A percentile compares a stretch with the other conserved stretches of the same genome.
Evolutionary conservation across 108 stramenopile species (phyloP).

Genomic region (Cyclostephanos invisitatus): DNA sequence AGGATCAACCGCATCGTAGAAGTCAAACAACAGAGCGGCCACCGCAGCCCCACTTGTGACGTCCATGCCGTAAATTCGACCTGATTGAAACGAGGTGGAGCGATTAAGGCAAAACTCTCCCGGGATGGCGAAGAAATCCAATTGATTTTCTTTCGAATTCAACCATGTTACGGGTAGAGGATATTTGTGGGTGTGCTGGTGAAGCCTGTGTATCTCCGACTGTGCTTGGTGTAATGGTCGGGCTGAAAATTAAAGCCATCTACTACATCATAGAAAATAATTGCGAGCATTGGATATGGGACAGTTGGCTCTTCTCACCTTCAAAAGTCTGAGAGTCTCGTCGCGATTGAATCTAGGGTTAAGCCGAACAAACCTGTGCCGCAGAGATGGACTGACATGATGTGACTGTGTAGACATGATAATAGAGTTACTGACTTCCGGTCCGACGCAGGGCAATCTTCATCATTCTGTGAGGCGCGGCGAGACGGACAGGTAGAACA

Average conservation of each 20-base stretch:
- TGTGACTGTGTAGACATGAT: conserved; percentile 4
- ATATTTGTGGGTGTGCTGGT: conserved; percentile 12
- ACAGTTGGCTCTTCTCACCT: conserved; percentile 19
- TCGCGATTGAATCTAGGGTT: conserved; percentile 67
- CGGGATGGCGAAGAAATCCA: conserved; percentile 76
- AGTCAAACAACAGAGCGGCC: conserved; percentile 60
- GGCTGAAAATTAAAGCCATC: background rate
- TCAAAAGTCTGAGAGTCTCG: conserved; percentile 53
- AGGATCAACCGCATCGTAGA: conserved; percentile 31
- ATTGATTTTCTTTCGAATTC: conserved; percentile 7
- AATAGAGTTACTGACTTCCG: no score
- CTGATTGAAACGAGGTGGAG: conserved; percentile 64
- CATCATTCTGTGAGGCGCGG: no score
- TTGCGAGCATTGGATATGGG: background rate
- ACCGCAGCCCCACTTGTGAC: conserved; percentile 87
- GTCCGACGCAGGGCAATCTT: no score
- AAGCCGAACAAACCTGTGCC: conserved; percentile 55
- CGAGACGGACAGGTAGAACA: no score
- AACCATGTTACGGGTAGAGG: conserved; percentile 67
- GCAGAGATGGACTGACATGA: background rate
- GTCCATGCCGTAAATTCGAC: conserved; percentile 89
- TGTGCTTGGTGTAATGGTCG: background rate
- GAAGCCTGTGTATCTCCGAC: conserved; percentile 12
- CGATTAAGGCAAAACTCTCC: conserved; percentile 56
- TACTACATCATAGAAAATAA: background rate